Conservation (phyloP, 441 rosid genomes). For the Pelargonium myrrhifolium region DNA sequence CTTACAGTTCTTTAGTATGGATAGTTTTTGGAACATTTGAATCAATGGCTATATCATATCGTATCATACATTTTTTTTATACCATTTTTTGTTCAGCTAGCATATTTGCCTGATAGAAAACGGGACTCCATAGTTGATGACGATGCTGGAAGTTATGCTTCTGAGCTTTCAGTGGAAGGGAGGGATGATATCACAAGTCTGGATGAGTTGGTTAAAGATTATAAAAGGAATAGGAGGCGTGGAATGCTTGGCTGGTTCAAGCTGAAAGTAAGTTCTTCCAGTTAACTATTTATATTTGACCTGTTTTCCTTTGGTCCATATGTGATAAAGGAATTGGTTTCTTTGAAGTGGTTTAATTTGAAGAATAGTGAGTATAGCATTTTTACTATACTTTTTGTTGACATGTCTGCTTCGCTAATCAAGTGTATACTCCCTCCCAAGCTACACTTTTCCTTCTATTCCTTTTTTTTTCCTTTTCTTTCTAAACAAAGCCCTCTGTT, state of each 20-base stretch:
- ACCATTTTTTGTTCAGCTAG: constrained; percentile 53
- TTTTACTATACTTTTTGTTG: no score
- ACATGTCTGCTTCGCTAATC: no score
- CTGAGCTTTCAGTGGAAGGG: constrained; percentile 51
- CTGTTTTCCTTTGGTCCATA: constrained; percentile 9
- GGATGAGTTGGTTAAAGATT: constrained; percentile 71
- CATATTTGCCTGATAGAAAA: constrained; percentile 85
- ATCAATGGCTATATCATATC: constrained; percentile 14
- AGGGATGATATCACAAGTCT: constrained; percentile 49
- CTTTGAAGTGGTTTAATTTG: no score
- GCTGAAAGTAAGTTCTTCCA: constrained; percentile 43
- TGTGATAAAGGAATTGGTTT: constrained; percentile 10
- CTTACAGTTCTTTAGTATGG: constrained; percentile 4
- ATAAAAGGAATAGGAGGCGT: constrained; percentile 48
- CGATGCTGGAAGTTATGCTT: constrained; percentile 53
- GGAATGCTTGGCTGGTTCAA: constrained; percentile 98
- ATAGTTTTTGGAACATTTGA: constrained; percentile 9
- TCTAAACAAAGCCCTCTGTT: no score
- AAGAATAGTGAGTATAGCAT: no score
- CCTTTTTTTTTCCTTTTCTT: not conserved
- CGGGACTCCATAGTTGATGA: constrained; percentile 50
- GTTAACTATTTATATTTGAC: constrained; percentile 1
- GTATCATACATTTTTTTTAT: constrained; percentile 19
- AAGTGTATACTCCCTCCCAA: not conserved
- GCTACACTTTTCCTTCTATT: not conserved